These are phyloP conservation scores for Cordyceps pruinosa DNA, from an alignment of 2,329 filamentous ascomycete genomes.

Conservation along the genomic window DNA sequence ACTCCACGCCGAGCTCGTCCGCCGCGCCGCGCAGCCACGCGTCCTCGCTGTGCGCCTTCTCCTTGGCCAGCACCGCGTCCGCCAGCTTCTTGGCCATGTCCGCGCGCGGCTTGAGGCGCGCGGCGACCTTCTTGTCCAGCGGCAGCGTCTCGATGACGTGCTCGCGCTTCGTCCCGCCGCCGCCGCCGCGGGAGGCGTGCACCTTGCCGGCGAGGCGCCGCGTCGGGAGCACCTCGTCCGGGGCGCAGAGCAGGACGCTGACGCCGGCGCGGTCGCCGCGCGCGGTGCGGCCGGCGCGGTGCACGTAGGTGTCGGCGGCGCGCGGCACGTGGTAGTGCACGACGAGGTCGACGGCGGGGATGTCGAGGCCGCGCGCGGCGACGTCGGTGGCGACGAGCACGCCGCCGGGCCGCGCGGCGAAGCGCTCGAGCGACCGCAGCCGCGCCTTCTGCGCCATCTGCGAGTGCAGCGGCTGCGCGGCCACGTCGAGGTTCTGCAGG, in stretches of 20 bases:
- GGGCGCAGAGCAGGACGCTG: constrained; percentile 81
- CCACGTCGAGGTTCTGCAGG: constrained; percentile 73
- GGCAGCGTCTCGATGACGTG: constrained; percentile 75
- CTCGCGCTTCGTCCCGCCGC: constrained; percentile 35
- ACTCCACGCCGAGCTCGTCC: constrained; percentile 89
- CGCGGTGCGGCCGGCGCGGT: constrained; percentile 89
- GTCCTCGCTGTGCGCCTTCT: constrained; percentile 77
- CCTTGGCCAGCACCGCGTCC: constrained; percentile 76
- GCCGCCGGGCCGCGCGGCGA: constrained; percentile 56
- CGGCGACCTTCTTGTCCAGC: constrained; percentile 72
- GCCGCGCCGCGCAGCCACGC: constrained; percentile 78
- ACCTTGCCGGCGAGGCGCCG: constrained; percentile 81
- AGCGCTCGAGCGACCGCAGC: constrained; percentile 84
- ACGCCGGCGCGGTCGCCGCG: constrained; percentile 71
- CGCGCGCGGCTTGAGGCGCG: constrained; percentile 68
- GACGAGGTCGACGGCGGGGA: constrained; percentile 80
- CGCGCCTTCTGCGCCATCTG: constrained; percentile 95
- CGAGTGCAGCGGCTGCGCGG: constrained; percentile 75
- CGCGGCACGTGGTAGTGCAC: constrained; percentile 94
- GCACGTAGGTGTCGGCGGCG: constrained; percentile 87
- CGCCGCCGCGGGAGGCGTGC: constrained; percentile 52
- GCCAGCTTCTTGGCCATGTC: constrained; percentile 80
- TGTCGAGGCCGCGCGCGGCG: constrained; percentile 87
- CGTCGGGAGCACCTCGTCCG: constrained; percentile 83
- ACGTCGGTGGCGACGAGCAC: constrained; percentile 91